Evolutionary conservation across 176 grass and related monocot genomes (phyloP).

Genomic region (Triticum urartu): DNA sequence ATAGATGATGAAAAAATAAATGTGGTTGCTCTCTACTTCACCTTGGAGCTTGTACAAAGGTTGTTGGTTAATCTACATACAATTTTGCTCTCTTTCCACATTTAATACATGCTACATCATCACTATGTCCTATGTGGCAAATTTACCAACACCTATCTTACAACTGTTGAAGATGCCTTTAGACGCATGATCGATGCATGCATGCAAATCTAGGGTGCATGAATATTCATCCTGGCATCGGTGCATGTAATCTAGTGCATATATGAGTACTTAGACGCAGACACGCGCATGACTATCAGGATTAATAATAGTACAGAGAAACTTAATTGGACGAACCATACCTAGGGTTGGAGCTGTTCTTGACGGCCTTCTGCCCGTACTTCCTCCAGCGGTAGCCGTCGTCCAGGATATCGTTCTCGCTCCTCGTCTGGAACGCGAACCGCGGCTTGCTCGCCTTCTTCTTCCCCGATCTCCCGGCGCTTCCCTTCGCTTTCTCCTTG

Average conservation of each 20-base stretch:
- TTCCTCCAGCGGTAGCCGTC: constrained; percentile 96
- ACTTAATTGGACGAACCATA: constrained; percentile 6
- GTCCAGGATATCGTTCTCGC: constrained; percentile 78
- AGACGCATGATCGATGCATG: neutral
- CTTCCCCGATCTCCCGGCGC: constrained; percentile 43
- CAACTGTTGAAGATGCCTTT: too few species aligned
- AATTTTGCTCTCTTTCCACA: too few species aligned
- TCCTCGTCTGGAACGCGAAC: constrained; percentile 92
- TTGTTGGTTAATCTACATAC: too few species aligned
- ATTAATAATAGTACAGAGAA: neutral
- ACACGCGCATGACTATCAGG: neutral
- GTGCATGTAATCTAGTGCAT: neutral
- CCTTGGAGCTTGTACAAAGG: too few species aligned
- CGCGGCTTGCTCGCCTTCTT: constrained; percentile 69
- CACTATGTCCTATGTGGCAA: too few species aligned
- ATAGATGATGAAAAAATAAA: too few species aligned
- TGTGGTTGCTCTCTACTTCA: too few species aligned
- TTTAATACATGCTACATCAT: too few species aligned
- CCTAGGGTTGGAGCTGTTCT: constrained; percentile 86
- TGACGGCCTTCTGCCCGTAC: constrained; percentile 94
- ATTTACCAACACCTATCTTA: too few species aligned
- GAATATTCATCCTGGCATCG: neutral
- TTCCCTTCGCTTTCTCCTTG: constrained; percentile 26
- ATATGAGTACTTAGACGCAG: too few species aligned
- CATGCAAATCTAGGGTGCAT: neutral